These are phyloP conservation scores for Pichia sp. DNA, from an alignment of 1,139 yeast genomes.

Conservation along the genomic window DNA sequence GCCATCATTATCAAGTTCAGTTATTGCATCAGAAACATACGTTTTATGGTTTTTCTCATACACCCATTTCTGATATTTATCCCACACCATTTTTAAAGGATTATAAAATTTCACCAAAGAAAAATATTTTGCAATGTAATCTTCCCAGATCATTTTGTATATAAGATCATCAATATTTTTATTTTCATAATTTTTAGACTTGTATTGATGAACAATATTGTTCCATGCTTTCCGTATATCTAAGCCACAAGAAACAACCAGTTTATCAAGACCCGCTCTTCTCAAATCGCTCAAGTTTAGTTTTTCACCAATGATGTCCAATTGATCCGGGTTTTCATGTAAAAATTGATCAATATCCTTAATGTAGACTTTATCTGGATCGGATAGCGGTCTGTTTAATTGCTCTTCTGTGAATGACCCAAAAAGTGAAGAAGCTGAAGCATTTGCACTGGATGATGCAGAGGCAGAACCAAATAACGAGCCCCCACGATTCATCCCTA, in stretches of 20 bases:
- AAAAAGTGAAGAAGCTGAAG: conserved; percentile 3
- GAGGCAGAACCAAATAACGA: neutral
- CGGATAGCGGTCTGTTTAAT: conserved; percentile 7
- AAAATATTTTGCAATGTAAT: conserved; percentile 16
- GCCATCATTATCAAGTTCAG: conserved; percentile 11
- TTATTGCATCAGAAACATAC: conserved; percentile 1
- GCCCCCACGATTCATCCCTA: conserved; percentile 1
- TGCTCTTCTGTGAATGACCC: conserved; percentile 11
- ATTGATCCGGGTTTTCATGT: conserved; percentile 19
- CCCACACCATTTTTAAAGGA: conserved; percentile 17
- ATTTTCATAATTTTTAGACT: conserved; percentile 3
- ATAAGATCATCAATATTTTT: conserved; percentile 10
- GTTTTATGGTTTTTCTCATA: neutral
- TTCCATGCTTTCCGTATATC: conserved; percentile 12
- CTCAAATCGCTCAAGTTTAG: conserved; percentile 6
- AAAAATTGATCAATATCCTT: conserved; percentile 21
- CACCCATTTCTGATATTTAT: conserved; percentile 14
- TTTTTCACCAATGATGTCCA: conserved; percentile 12
- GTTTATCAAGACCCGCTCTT: conserved; percentile 8
- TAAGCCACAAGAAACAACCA: conserved; percentile 12
- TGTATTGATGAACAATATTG: conserved; percentile 7
- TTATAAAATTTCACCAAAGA: conserved; percentile 17
- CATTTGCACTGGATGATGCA: neutral
- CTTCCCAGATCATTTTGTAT: conserved; percentile 16
- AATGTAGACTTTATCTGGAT: conserved; percentile 17